Evolutionary conservation across 441 rosid genomes (phyloP).

Genomic region (Pelargonium cotyledonis): DNA sequence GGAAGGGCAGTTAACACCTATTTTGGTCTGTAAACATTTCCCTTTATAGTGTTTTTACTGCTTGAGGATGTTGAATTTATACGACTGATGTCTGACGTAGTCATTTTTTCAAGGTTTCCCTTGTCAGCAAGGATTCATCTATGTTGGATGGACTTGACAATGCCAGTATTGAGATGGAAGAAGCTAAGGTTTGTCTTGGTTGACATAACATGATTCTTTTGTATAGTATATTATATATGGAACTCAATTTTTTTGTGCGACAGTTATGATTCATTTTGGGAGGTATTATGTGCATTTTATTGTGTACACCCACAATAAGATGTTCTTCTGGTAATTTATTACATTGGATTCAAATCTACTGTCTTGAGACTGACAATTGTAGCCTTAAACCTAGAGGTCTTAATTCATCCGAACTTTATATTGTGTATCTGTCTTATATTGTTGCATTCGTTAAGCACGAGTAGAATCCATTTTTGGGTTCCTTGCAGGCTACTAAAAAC

Average conservation of each 20-base stretch:
- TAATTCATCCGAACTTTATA: neutral
- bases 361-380: neutral
- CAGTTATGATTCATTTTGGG: neutral
- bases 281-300: neutral
- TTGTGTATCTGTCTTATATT: neutral
- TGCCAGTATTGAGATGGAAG: slow-evolving; percentile 95
- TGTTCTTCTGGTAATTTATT: neutral
- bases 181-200: slow-evolving; percentile 76
- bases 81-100: slow-evolving; percentile 21
- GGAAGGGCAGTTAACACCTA: slow-evolving; percentile 99
- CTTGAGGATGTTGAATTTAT: slow-evolving; percentile 21
- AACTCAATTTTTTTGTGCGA: neutral
- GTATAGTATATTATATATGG: neutral
- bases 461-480: too few species aligned
- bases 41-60: slow-evolving; percentile 13
- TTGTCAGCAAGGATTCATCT: slow-evolving; percentile 99
- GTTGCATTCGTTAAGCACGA: neutral
- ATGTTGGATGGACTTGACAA: slow-evolving; percentile 99
- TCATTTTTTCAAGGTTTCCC: slow-evolving; percentile 67
- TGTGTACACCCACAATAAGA: neutral
- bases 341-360: neutral
- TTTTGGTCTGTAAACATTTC: slow-evolving; percentile 56
- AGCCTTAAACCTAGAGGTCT: neutral
- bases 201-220: slow-evolving; percentile 12
- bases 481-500: too few species aligned